Base-by-base conservation (phyloP, 306 rosid species). In the Cucurbita moschata region DNA sequence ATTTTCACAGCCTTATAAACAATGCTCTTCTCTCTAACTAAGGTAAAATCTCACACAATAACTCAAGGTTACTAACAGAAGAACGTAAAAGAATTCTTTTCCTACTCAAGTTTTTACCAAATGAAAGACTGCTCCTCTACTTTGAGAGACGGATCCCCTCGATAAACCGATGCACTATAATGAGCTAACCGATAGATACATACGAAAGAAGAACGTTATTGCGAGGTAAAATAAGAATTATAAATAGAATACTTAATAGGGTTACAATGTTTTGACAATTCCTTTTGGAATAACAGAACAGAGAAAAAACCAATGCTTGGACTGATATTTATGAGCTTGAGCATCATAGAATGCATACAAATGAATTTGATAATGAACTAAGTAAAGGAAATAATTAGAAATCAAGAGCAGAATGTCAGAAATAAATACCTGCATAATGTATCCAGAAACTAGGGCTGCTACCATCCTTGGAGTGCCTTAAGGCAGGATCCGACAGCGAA, bases 401-500 rank as follows among this genome's bases (percentile, higher is more conserved):
- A n/a, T n/a, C n/a, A n/a, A n/a, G n/a, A 7, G 15, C 44, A 13
- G 46, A 67, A 10, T 21, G 10, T 68, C 43, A 50, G 26, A 70
- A 50, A 40, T 8, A 58, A 74, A 54, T 83, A 95, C 97, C 97
- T 71, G 99, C 96, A 77, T 91, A 95, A 84, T 95, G 99, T 74
- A 95, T 91, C 83, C 87, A 76, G 74, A 91, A 81, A 14, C 91
- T 78, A 14, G 97, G 97, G 85, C 90, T 77, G 78, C 82, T 84
- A 77, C 92, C 97, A 76, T 91, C 97, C 83, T 84, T 90, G 77
- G 83, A 80, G 75, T 86, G 88, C 85, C 86, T 90, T 61, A 51
- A 55, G 65, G 96, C 91, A 12, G 97, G 96, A 82, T 95, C 97
- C 46, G 96, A 84, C 88, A 81, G 61, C 92, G 99, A 64, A 97